Percentiles rank a stretch among this genome's conserved stretches.
Conservation (phyloP, 2,329 filamentous ascomycete genomes). For the Calonectria montana region DNA sequence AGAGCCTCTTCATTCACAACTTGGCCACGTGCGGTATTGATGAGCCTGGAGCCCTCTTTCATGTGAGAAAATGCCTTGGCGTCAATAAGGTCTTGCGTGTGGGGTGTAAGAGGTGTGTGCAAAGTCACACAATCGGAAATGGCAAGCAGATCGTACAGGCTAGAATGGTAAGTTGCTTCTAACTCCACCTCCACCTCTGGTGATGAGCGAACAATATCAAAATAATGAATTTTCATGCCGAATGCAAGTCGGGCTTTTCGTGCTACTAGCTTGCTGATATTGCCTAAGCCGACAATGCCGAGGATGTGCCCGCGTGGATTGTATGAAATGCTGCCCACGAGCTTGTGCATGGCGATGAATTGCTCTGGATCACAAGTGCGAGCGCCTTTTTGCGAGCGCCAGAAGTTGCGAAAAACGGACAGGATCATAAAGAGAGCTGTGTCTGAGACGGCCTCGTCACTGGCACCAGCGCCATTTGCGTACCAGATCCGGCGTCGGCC, state of each 20-base stretch:
- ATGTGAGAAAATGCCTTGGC: constrained; percentile 46
- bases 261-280: constrained; percentile 58
- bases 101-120: constrained; percentile 43
- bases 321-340: constrained; percentile 51
- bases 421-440: constrained; percentile 56
- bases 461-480: constrained; percentile 55
- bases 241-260: constrained; percentile 56
- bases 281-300: constrained; percentile 64
- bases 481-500: constrained; percentile 53
- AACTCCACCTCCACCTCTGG: constrained; percentile 45
- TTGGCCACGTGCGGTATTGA: constrained; percentile 65
- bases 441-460: constrained; percentile 57
- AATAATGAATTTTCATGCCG: constrained; percentile 67
- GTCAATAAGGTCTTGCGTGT: constrained; percentile 31
- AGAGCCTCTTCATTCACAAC: constrained; percentile 64
- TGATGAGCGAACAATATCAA: constrained; percentile 53
- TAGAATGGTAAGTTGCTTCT: constrained; percentile 44
- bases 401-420: constrained; percentile 62
- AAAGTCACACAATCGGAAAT: constrained; percentile 49
- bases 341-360: constrained; percentile 31
- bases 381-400: constrained; percentile 49
- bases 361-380: constrained; percentile 32
- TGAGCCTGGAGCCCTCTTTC: constrained; percentile 59
- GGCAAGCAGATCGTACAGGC: constrained; percentile 40
- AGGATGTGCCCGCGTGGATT: constrained; percentile 61